Percentiles rank a stretch among this genome's conserved stretches.
These are phyloP conservation scores for Coemansia sp. DNA, from an alignment of 192 early-diverging fungal genomes.

Conservation along the genomic window DNA sequence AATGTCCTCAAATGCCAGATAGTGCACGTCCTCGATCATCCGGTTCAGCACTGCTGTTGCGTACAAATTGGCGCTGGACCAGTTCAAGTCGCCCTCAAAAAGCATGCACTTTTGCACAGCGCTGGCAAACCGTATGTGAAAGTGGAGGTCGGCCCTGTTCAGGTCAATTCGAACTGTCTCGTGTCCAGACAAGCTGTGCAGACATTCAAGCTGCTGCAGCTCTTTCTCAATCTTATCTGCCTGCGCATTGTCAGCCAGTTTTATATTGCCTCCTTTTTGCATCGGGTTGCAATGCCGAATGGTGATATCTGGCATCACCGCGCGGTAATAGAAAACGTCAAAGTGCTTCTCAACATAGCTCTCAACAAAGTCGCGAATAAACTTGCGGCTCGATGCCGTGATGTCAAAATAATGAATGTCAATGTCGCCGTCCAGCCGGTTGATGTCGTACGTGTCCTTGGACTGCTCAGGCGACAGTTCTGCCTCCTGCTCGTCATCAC, in stretches of 20 bases:
- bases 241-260: constrained; percentile 16
- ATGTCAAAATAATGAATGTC: constrained; percentile 39
- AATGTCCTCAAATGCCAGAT: constrained; percentile 25
- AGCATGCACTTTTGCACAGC: constrained; percentile 26
- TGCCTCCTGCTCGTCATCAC: neutral
- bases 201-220: constrained; percentile 13
- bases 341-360: constrained; percentile 35
- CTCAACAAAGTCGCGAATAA: constrained; percentile 39
- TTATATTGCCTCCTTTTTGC: neutral
- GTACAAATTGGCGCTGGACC: constrained; percentile 33
- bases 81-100: constrained; percentile 26
- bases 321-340: constrained; percentile 38
- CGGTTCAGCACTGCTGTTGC: constrained; percentile 44
- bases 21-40: constrained; percentile 34
- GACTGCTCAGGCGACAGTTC: constrained; percentile 36
- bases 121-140: constrained; percentile 29
- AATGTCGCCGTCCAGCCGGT: constrained; percentile 40
- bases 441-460: constrained; percentile 27
- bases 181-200: neutral
- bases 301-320: constrained; percentile 4
- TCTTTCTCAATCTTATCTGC: constrained; percentile 21
- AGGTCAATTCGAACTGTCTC: constrained; percentile 1
- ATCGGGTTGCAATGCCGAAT: neutral
- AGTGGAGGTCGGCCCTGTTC: constrained; percentile 26
- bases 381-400: constrained; percentile 21